Evolutionary conservation across 192 early-diverging fungal genomes (phyloP), one percentile per base, ranked within the genome.

Genomic region (Gonapodya prolifera): DNA sequence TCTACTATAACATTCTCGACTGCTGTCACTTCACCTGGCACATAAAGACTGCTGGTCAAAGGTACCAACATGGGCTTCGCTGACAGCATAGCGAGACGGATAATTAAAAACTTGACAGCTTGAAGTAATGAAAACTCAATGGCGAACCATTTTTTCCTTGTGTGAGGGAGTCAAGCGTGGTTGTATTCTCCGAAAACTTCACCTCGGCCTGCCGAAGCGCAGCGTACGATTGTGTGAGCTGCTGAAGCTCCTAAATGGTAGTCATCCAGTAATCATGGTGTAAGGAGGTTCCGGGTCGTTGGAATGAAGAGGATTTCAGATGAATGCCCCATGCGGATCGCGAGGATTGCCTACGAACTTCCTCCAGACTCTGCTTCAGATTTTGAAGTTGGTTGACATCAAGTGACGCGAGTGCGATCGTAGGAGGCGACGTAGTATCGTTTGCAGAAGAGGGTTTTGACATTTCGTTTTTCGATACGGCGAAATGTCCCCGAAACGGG

Each of bases 1-100:
- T 98, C 97, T 0, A 98, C 93, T 78, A 97, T 91, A 13, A 98
- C 94, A 69, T 89, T 94, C 70, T 94, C 88, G 17, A 90, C 85
- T 79, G 95, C 86, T 32, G 86, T 83, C 31, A 98, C 85, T 80
- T 92, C 91, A 76, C 94, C 97, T 71, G 94, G 93, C 17, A 98
- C 93, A 82, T 98, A 98, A n/a, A 96, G 89, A 82, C 87, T 82
- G 80, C 83, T 84, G 23, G 81, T 81, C 75, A 86, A 75, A 0
- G 85, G 85, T 1, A 86, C 75, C 76, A 88, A 45, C 16, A 83
- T 78, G 2, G 81, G 81, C 70, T 84, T 81, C 77, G 81, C 86
- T 79, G 36, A n/a, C n/a, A 77, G 35, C 16, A 29, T 33, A 71
- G 23, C 28, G 33, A 69, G 69, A 13, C 33, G 2, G 34, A 31